Percentiles rank a stretch among this genome's conserved stretches.
These are phyloP conservation scores for Dinochytrium kinnereticum DNA, from an alignment of 371 early-diverging fungal species.

Conservation along the genomic window DNA sequence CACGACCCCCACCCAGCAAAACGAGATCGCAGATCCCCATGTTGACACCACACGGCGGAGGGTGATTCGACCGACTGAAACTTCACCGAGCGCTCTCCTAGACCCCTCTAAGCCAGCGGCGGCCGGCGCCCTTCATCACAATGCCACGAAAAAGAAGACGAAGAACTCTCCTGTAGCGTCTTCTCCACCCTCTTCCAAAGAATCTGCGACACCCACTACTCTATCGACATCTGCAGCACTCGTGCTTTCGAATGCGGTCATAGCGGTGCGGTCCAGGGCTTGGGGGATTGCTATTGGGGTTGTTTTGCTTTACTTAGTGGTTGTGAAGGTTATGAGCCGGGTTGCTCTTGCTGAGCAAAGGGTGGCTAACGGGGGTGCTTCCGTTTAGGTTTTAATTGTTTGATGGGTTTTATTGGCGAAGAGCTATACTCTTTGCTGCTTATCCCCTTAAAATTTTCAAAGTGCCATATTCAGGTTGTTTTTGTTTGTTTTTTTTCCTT, in stretches of 20 bases:
- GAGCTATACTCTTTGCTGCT: not conserved
- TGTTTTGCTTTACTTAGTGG: conserved; percentile 35
- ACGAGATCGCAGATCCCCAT: not conserved
- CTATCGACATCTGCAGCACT: conserved; percentile 39
- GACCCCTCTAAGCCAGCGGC: not conserved
- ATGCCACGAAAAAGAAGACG: not conserved
- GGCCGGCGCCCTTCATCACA: conserved; percentile 5
- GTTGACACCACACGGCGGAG: not conserved
- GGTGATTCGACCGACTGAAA: not conserved
- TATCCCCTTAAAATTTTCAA: not conserved
- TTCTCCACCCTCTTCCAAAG: conserved; percentile 5
- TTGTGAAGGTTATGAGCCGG: conserved; percentile 24
- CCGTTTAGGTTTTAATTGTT: not conserved
- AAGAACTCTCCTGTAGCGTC: not conserved
- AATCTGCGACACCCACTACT: conserved; percentile 37
- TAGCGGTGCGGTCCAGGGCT: conserved; percentile 23
- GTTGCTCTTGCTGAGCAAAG: not conserved
- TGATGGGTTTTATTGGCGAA: not conserved
- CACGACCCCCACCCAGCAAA: not conserved
- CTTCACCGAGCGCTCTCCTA: too few species aligned
- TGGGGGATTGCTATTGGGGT: conserved; percentile 33
- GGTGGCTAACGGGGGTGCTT: not conserved
- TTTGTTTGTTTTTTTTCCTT: not conserved
- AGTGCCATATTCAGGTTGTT: not conserved
- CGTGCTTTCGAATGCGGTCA: conserved; percentile 10